Evolutionary conservation across 495 filamentous ascomycete genomes (phyloP).

Genomic region (Lasiosphaeria miniovina): DNA sequence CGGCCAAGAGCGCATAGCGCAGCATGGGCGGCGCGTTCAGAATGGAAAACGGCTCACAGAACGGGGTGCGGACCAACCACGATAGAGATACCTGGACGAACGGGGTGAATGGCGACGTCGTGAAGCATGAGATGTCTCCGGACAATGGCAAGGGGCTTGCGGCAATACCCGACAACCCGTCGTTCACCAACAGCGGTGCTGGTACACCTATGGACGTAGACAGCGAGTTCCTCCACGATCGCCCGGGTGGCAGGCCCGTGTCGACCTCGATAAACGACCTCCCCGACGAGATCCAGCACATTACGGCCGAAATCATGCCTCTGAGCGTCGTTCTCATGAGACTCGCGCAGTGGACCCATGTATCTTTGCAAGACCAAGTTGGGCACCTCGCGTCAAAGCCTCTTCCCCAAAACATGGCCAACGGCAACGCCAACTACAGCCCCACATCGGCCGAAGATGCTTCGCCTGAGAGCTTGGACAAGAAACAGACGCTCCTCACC

Average conservation of each 20-base stretch:
- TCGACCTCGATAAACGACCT: slow-evolving; percentile 44
- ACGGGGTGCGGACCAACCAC: slow-evolving; percentile 47
- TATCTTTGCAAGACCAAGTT: slow-evolving; percentile 69
- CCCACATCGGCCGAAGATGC: slow-evolving; percentile 45
- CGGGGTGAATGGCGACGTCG: slow-evolving; percentile 36
- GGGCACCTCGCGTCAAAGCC: slow-evolving; percentile 64
- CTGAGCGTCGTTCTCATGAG: slow-evolving; percentile 68
- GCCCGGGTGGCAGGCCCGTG: slow-evolving; percentile 5
- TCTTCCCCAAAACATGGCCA: slow-evolving; percentile 42
- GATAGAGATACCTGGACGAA: slow-evolving; percentile 43
- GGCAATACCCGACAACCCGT: slow-evolving; percentile 10
- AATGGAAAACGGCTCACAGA: slow-evolving; percentile 52
- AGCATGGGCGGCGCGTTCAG: slow-evolving; percentile 33
- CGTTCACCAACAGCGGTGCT: slow-evolving; percentile 28
- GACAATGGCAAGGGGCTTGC: slow-evolving; percentile 26
- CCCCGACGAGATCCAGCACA: slow-evolving; percentile 75
- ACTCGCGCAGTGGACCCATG: slow-evolving; percentile 77
- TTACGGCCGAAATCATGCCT: slow-evolving; percentile 70
- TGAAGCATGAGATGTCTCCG: slow-evolving; percentile 16
- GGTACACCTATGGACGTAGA: slow-evolving; percentile 23
- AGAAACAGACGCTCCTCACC: slow-evolving; percentile 74
- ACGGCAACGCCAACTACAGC: slow-evolving; percentile 46
- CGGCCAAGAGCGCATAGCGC: slow-evolving; percentile 7
- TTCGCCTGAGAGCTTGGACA: slow-evolving; percentile 65
- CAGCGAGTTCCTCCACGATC: slow-evolving; percentile 4